Evolutionary conservation across 352 stramenopile species (phyloP).

Genomic region (Globisporangium recalcitrans): DNA sequence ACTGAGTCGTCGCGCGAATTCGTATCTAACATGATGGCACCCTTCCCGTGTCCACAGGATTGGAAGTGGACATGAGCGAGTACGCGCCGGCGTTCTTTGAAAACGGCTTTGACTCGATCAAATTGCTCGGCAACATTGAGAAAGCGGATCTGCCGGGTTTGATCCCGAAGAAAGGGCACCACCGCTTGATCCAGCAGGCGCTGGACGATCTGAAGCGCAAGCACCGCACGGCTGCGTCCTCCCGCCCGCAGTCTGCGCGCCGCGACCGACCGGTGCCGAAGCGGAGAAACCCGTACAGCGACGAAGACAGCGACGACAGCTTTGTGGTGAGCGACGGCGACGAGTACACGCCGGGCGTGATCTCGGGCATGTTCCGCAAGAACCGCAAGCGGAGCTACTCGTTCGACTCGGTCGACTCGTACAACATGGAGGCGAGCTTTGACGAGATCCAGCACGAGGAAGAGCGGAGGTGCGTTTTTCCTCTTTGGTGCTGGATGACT

Average conservation of each 20-base stretch:
- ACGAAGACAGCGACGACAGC: slow-evolving; percentile 85
- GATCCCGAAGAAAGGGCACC: slow-evolving; percentile 80
- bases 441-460: slow-evolving; percentile 86
- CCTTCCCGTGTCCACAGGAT: slow-evolving; percentile 9
- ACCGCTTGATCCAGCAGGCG: slow-evolving; percentile 77
- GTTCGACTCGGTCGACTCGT: slow-evolving; percentile 74
- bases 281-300: slow-evolving; percentile 61
- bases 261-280: slow-evolving; percentile 18
- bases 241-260: slow-evolving; percentile 25
- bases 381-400: slow-evolving; percentile 71
- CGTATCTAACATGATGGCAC: background rate
- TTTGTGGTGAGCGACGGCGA: slow-evolving; percentile 81
- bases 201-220: slow-evolving; percentile 72
- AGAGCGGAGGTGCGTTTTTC: slow-evolving; percentile 52
- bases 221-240: slow-evolving; percentile 47
- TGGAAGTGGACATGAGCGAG: slow-evolving; percentile 81
- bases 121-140: slow-evolving; percentile 74
- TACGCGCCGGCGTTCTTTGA: slow-evolving; percentile 84
- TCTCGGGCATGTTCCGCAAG: slow-evolving; percentile 77
- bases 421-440: slow-evolving; percentile 83
- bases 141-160: slow-evolving; percentile 59
- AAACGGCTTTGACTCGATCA: slow-evolving; percentile 86
- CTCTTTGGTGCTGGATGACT: too few species aligned
- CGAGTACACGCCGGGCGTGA: slow-evolving; percentile 68
- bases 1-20: background rate